Percentiles rank a stretch among this genome's conserved stretches.
Evolutionary conservation across 1,284 basidiomycete genomes (phyloP).

Genomic region (Bjerkandera adusta): DNA sequence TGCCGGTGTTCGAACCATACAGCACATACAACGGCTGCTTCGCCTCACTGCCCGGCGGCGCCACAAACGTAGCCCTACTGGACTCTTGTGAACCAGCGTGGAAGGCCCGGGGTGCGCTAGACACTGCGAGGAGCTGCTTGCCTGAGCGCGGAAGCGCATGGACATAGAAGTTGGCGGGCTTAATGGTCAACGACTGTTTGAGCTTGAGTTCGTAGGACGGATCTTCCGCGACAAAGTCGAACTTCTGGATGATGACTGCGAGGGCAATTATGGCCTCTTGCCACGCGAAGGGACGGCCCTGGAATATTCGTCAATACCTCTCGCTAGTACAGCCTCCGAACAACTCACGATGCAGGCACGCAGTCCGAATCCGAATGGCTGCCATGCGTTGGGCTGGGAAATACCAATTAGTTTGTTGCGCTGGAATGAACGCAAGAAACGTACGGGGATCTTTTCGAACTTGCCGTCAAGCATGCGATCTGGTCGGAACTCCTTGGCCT

Average conservation of each 20-base stretch:
- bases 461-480: constrained; percentile 49
- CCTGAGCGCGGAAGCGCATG: constrained; percentile 36
- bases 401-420: background rate
- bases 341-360: constrained; percentile 40
- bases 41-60: constrained; percentile 9
- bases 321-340: background rate
- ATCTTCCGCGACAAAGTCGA: constrained; percentile 43
- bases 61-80: background rate
- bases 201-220: constrained; percentile 42
- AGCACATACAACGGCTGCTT: constrained; percentile 38
- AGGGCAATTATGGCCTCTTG: constrained; percentile 46
- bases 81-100: background rate
- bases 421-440: constrained; percentile 5
- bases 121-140: constrained; percentile 14
- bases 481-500: constrained; percentile 39
- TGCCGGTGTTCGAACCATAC: constrained; percentile 51
- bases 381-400: constrained; percentile 41
- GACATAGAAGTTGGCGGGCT: constrained; percentile 43
- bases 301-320: background rate
- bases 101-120: constrained; percentile 1
- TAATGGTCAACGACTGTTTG: constrained; percentile 47
- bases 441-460: constrained; percentile 42
- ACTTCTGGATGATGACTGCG: constrained; percentile 40
- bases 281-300: constrained; percentile 45
- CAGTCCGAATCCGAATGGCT: constrained; percentile 43